Base-by-base conservation (phyloP, 2,329 filamentous ascomycete genomes). In the Pseudogymnoascus verrucosus region DNA sequence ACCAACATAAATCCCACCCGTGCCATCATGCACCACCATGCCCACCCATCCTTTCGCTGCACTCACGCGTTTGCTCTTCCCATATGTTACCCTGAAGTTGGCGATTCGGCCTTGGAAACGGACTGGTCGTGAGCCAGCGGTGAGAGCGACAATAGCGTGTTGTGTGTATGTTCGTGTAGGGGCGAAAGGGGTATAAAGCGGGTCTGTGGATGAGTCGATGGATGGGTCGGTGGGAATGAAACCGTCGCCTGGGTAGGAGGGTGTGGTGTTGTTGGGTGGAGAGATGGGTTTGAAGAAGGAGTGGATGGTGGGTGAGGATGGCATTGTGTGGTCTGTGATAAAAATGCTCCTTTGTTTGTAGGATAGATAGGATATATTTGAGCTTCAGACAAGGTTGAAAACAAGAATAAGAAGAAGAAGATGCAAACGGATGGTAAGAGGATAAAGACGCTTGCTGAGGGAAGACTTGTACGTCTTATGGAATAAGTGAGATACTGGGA, bases 21-120 rank as follows among this genome's bases (percentile, higher is more conserved):
- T 79, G 47, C 82, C 77, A 70, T 87, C 84, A 60, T 80, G 80
- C n/a, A 87, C 69, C 34, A 82, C 77, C 7, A 87, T 69, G 62
- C 80, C 81, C 63, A 84, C 73, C 69, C 78, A 82, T 12, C 81
- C 80, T 65, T 78, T 77, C 1, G 82, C 80, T 40, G 76, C 76
- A 39, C 71, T 72, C 37, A 78, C 76, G 40, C 73, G 76, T 65
- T 76, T 79, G 64, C 74, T 78, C 3, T 73, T 73, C 21, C 76
- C 79, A 10, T 71, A 68, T 5, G 77, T 72, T 31, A 82, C 75
- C 59, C 74, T 79, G 66, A 84, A 78, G 69, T 86, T 86, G 10
- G 83, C 81, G 11, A 87, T 71, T 28, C 84, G 76, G 1, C 84
- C 84, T 37, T 76, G 78, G 64, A 87, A 81, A 2, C 76, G 76